A percentile compares a stretch with the other conserved stretches of the same genome.
phyloP scores from a whole-genome alignment of 371 early-diverging fungal species.

The Neoconidiobolus thromboides region DNA sequence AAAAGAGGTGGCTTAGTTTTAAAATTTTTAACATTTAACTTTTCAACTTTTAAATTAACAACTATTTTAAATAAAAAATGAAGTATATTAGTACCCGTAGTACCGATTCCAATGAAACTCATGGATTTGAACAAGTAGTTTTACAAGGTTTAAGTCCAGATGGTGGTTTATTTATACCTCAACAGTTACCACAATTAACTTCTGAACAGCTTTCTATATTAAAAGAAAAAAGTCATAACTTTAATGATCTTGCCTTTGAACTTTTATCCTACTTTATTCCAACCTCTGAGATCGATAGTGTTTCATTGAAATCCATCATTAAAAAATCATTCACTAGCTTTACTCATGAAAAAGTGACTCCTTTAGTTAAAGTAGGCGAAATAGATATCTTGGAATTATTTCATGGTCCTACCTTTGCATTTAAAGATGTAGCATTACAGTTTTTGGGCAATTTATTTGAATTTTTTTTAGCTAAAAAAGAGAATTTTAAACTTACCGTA shows the following conservation, averaged over 20 bases:
- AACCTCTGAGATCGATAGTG: slow-evolving; percentile 48
- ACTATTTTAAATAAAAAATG: slow-evolving; percentile 18
- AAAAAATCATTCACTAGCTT: slow-evolving; percentile 63
- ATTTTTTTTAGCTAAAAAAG: slow-evolving; percentile 54
- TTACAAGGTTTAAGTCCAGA: slow-evolving; percentile 82
- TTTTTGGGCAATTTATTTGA: slow-evolving; percentile 93
- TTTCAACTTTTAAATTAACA: too few relatives aligned
- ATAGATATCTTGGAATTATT: slow-evolving; percentile 78
- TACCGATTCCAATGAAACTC: slow-evolving; percentile 32
- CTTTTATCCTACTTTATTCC: slow-evolving; percentile 70
- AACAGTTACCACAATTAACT: slow-evolving; percentile 46
- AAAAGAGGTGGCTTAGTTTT: too few relatives aligned
- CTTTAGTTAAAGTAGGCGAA: slow-evolving; percentile 21
- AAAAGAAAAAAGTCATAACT: slow-evolving; percentile 34
- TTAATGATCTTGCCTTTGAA: slow-evolving; percentile 59
- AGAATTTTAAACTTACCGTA: slow-evolving; percentile 51
- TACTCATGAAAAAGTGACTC: slow-evolving; percentile 53
- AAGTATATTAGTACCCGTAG: slow-evolving; percentile 80
- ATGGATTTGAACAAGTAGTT: slow-evolving; percentile 78
- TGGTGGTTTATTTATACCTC: slow-evolving; percentile 90
- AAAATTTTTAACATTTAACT: too few relatives aligned
- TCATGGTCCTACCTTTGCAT: slow-evolving; percentile 95
- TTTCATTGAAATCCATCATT: slow-evolving; percentile 44
- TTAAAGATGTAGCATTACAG: slow-evolving; percentile 95
- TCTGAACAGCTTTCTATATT: slow-evolving; percentile 15